Evolutionary conservation across 1,284 basidiomycete species (phyloP), one percentile per base, ranked within the genome.

Genomic region (Takashimella koratensis): DNA sequence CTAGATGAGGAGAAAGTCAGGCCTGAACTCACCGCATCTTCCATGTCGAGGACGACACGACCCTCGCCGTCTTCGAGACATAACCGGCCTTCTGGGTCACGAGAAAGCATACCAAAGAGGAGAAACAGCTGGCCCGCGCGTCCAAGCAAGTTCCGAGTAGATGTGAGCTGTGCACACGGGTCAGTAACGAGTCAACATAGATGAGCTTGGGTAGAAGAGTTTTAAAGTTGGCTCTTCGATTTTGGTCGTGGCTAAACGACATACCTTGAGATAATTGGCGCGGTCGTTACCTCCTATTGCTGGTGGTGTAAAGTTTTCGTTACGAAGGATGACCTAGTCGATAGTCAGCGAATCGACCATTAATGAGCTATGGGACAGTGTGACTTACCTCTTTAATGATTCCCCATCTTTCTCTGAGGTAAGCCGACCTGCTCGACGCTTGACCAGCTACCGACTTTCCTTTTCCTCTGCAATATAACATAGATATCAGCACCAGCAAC

Each of bases 11-110:
- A n/a, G n/a, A n/a, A n/a, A n/a, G n/a, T n/a, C n/a, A n/a, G n/a
- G n/a, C n/a, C 16, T 39, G 6, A 20, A 75, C 86, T 69, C 63
- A 94, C 93, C 43, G 95, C 82, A 64, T 88, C 86, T 4, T 86
- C 84, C 65, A 98, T 86, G 71, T 98, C 93, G 25, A 99, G 79
- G 49, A 86, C 86, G 0, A 98, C 94, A 21, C 79, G 80, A 3
- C 95, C 96, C 64, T 99, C 96, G 16, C 88, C 81, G 71, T 99
- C 96, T 76, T 98, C 96, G 5, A 99, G 79, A 66, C 87, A 93
- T 45, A 97, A 77, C 60, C 84, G 85, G 0, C 94, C 94, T 73
- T 96, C 90, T 64, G 92, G 90, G 52, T 88, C 86, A 58, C 93
- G 87, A 1, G 85, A 81, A 4, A 99, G 82, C 86, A 98, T 92